Conservation (phyloP, 768 basidiomycete species). For the Psilocybe cubensis region DNA sequence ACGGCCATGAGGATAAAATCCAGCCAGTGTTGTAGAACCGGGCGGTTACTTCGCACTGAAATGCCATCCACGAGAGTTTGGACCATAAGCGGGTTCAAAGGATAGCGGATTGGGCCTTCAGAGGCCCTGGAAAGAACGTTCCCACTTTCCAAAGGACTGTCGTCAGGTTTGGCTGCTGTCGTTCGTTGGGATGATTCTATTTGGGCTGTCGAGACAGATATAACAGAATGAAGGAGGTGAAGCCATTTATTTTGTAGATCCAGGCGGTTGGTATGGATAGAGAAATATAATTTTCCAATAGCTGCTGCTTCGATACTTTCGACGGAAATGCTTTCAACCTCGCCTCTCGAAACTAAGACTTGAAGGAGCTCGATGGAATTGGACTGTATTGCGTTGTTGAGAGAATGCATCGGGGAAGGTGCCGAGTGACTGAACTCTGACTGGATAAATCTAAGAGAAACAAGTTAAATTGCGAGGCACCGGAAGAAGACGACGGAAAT, state of each 20-base stretch:
- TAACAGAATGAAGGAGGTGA: slow-evolving; percentile 85
- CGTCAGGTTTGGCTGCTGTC: slow-evolving; percentile 23
- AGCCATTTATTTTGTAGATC: slow-evolving; percentile 94
- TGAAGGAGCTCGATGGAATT: slow-evolving; percentile 83
- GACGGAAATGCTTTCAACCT: slow-evolving; percentile 62
- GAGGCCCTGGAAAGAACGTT: slow-evolving; percentile 35
- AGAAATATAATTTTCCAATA: slow-evolving; percentile 75
- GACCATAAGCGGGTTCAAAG: slow-evolving; percentile 72
- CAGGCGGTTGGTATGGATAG: slow-evolving; percentile 67
- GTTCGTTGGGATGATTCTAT: slow-evolving; percentile 33
- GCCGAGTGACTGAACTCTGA: slow-evolving; percentile 68
- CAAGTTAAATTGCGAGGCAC: background rate
- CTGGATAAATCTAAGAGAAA: slow-evolving; percentile 62
- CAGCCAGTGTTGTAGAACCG: slow-evolving; percentile 93
- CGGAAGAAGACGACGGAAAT: slow-evolving; percentile 18
- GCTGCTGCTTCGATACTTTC: slow-evolving; percentile 72
- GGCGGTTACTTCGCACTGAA: slow-evolving; percentile 64
- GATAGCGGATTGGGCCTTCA: slow-evolving; percentile 40
- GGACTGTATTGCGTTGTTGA: slow-evolving; percentile 72
- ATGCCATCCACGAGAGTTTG: slow-evolving; percentile 86
- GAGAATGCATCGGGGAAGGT: slow-evolving; percentile 54
- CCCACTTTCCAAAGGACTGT: slow-evolving; percentile 34
- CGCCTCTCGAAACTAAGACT: slow-evolving; percentile 79
- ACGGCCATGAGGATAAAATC: slow-evolving; percentile 94
- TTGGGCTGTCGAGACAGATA: slow-evolving; percentile 60